Evolutionary conservation across 1,284 basidiomycete species (phyloP).

Genomic region (Singerocomus rubriflavus): DNA sequence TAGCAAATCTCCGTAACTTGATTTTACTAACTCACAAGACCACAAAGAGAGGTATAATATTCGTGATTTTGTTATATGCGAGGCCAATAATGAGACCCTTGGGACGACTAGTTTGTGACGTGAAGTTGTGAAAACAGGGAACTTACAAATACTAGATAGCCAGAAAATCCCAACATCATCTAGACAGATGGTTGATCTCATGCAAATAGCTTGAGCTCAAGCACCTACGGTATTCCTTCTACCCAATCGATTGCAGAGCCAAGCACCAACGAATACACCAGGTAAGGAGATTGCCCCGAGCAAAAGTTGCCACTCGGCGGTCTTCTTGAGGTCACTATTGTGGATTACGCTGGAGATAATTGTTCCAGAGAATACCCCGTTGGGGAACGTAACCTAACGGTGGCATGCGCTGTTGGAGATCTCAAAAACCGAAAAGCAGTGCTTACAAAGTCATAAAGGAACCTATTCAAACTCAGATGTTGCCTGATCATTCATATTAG

Average conservation of each 20-base stretch:
- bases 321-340: slow-evolving; percentile 51
- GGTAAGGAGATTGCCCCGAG: slow-evolving; percentile 68
- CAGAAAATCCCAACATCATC: slow-evolving; percentile 75
- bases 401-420: not conserved
- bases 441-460: slow-evolving; percentile 70
- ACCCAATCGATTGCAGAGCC: slow-evolving; percentile 61
- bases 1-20: slow-evolving; percentile 5
- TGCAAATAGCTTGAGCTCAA: not conserved
- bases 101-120: not conserved
- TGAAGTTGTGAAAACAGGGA: not conserved
- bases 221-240: slow-evolving; percentile 56
- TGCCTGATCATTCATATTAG: not conserved
- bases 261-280: slow-evolving; percentile 58
- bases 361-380: slow-evolving; percentile 64
- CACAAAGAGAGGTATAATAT: slow-evolving; percentile 64
- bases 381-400: slow-evolving; percentile 63
- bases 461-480: slow-evolving; percentile 41
- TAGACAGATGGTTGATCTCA: slow-evolving; percentile 21
- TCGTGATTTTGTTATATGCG: slow-evolving; percentile 64
- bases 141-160: slow-evolving; percentile 66
- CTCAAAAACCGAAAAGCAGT: not conserved
- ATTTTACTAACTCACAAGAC: slow-evolving; percentile 48
- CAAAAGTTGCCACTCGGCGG: slow-evolving; percentile 71
- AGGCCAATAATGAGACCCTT: slow-evolving; percentile 62
- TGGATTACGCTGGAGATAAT: slow-evolving; percentile 63